A percentile compares a stretch with the other conserved stretches of the same genome.
phyloP scores from a whole-genome alignment of 2,329 filamentous ascomycete species.

The Phialophora tarda region DNA sequence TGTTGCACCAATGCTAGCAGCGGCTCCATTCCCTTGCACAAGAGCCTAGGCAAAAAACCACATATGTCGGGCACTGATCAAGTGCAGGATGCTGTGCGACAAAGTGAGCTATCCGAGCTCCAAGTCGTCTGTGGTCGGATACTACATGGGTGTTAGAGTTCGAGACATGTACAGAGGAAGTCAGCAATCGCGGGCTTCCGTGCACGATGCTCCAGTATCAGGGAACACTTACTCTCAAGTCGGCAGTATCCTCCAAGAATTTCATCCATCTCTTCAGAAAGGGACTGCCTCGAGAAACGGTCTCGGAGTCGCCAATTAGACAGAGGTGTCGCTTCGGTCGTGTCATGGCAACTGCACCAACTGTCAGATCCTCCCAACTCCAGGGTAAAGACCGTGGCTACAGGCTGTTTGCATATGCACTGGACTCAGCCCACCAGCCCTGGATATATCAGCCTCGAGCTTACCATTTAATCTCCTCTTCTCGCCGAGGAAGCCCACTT shows the following conservation, averaged over 20 bases:
- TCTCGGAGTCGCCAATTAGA: conserved; percentile 92
- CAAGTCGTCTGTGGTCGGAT: conserved; percentile 70
- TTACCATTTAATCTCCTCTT: conserved; percentile 89
- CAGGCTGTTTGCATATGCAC: conserved; percentile 38
- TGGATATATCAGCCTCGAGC: conserved; percentile 41
- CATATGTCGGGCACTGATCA: background rate
- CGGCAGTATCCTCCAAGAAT: conserved; percentile 85
- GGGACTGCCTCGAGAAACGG: conserved; percentile 81
- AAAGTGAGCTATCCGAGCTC: conserved; percentile 17
- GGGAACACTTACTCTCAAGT: conserved; percentile 62
- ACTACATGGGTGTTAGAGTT: conserved; percentile 46
- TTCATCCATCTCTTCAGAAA: conserved; percentile 93
- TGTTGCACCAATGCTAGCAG: background rate
- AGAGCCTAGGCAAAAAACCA: background rate
- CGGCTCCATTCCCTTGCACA: background rate
- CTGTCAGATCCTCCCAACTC: conserved; percentile 24
- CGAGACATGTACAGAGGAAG: background rate
- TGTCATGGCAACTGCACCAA: conserved; percentile 84
- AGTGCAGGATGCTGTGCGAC: conserved; percentile 5
- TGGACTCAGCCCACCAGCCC: conserved; percentile 9
- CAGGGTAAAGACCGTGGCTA: conserved; percentile 21
- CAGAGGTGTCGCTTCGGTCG: conserved; percentile 88
- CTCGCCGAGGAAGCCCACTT: conserved; percentile 92
- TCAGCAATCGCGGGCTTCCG: background rate
- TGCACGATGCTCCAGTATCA: background rate